phyloP scores from a whole-genome alignment of 306 rosid genomes.

The Styphnolobium japonicum region DNA sequence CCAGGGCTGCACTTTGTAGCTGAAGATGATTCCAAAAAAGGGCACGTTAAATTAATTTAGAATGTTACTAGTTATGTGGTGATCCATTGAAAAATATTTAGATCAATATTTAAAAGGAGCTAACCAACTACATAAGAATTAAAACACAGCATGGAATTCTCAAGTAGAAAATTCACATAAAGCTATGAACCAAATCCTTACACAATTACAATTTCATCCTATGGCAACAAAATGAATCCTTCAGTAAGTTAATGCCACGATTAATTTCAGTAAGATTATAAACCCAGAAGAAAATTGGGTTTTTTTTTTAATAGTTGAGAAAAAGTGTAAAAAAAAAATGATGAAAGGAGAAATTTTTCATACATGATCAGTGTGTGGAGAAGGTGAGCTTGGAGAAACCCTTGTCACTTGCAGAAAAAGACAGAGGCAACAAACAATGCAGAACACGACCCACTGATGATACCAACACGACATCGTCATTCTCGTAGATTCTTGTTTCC shows the following conservation, averaged over 20 bases:
- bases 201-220: background rate
- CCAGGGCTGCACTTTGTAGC: background rate
- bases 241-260: background rate
- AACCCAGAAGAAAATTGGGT: background rate
- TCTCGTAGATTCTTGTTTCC: background rate
- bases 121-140: background rate
- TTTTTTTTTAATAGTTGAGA: background rate
- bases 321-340: background rate
- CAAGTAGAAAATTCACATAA: background rate
- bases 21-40: background rate
- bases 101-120: background rate
- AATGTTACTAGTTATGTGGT: background rate
- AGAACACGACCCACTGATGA: slow-evolving; percentile 32
- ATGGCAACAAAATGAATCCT: too few relatives aligned
- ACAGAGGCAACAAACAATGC: slow-evolving; percentile 27
- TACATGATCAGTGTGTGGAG: slow-evolving; percentile 26
- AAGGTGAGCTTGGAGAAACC: slow-evolving; percentile 36
- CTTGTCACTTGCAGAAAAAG: slow-evolving; percentile 22
- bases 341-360: background rate
- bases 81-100: background rate
- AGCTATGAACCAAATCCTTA: background rate
- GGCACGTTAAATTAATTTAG: background rate
- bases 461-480: slow-evolving; percentile 23
- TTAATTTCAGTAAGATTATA: slow-evolving; percentile 3
- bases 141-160: background rate